phyloP scores from a whole-genome alignment of 1,139 yeast genomes.

The Kodamaea fungicola region DNA sequence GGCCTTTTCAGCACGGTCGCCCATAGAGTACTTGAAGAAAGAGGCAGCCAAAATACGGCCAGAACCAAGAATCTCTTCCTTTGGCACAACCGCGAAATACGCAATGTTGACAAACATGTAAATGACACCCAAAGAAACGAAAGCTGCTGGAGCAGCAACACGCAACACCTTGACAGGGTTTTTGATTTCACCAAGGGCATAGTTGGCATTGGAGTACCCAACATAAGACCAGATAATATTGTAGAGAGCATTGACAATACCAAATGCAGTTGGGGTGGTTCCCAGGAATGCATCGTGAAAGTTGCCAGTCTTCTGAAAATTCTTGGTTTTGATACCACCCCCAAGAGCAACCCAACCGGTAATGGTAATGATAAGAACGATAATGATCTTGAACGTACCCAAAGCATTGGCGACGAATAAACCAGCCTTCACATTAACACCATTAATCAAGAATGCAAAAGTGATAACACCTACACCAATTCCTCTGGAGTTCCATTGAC shows the following conservation, averaged over 20 bases:
- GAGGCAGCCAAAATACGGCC: conserved; percentile 47
- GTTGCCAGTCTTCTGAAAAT: conserved; percentile 52
- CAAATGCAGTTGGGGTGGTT: conserved; percentile 62
- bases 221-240: conserved; percentile 80
- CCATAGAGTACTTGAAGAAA: conserved; percentile 45
- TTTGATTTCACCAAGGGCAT: conserved; percentile 76
- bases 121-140: conserved; percentile 62
- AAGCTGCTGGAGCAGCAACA: conserved; percentile 46
- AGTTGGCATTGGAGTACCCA: conserved; percentile 75
- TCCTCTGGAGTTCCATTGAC: conserved; percentile 74
- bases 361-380: conserved; percentile 63
- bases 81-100: conserved; percentile 56
- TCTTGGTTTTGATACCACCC: conserved; percentile 56
- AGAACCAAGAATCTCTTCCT: conserved; percentile 38
- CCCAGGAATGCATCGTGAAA: conserved; percentile 62
- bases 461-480: conserved; percentile 73
- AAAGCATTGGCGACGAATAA: conserved; percentile 63
- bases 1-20: conserved; percentile 44
- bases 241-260: conserved; percentile 73
- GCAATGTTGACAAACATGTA: conserved; percentile 62
- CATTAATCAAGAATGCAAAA: conserved; percentile 66
- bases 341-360: conserved; percentile 84
- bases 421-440: conserved; percentile 60
- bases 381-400: conserved; percentile 68
- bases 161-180: conserved; percentile 43